Evolutionary conservation across 352 stramenopile species (phyloP), one percentile per base, ranked within the genome.

Genomic region (Aphanomyces euteiches): DNA sequence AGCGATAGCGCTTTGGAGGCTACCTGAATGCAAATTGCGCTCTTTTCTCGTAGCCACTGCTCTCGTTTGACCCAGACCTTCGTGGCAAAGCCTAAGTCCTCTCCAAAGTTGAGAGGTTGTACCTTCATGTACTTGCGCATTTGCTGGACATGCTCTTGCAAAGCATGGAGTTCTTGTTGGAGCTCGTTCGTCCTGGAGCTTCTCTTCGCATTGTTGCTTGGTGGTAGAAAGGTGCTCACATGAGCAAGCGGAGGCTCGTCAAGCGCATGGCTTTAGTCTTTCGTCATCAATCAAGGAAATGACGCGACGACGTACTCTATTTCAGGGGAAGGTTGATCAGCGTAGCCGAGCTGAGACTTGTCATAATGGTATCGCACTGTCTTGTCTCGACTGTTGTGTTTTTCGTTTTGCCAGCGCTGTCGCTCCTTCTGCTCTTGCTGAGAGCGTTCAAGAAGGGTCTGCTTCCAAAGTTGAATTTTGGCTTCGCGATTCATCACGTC

Each of bases 111-210:
- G 8, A 58, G 8, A 58, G 15, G 21, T 58, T 28, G n/a, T 12
- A 61, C 83, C 43, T 89, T 91, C 66, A 89, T 83, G 72, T 90
- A 91, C 65, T 89, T 89, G 73, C 83, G 80, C 73, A 91, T 85
- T 13, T 74, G 75, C 0, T 60, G 41, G 15, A 90, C 66, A 61
- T 91, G 82, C 4, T 88, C 80, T 5, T 74, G 76, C 2, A 91
- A 71, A 19, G 47, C 37, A 40, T 74, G 71, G 5, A 85, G 37
- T 48, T 80, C n/a, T 8, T 61, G 1, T 38, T 63, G 37, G 5
- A 70, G 43, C 43, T 50, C 43, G 37, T 19, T 57, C 5, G 39
- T 47, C 12, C 19, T 8, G 3, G 17, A 40, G 21, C 21, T 7
- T 54, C 19, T 37, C 43, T n/a, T 60, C 28, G 17, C 1, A n/a